phyloP scores from a whole-genome alignment of 352 stramenopile genomes.

The Aphanomyces invadans region DNA sequence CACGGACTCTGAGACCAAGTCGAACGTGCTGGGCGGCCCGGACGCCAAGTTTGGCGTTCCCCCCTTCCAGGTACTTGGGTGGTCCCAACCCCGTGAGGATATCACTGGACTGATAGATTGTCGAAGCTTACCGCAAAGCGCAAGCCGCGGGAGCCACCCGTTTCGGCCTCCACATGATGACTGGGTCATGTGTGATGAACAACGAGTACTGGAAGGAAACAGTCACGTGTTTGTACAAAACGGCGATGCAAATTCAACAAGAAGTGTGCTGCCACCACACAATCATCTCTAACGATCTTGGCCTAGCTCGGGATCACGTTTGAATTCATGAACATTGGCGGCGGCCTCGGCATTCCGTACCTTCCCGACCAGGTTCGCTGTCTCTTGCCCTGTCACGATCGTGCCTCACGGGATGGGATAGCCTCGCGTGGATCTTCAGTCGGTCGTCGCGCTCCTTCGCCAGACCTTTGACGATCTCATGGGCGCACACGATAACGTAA shows the following conservation, averaged over 20 bases:
- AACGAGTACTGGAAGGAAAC: conserved; percentile 87
- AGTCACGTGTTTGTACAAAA: conserved; percentile 74
- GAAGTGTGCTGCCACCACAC: too few relatives aligned
- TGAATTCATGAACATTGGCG: conserved; percentile 89
- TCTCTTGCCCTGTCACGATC: too few relatives aligned
- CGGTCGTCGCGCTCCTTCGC: conserved; percentile 67
- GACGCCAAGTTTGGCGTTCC: conserved; percentile 86
- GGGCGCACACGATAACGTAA: conserved; percentile 46
- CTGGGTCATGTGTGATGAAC: conserved; percentile 83
- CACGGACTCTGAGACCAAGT: conserved; percentile 85
- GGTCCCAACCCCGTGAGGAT: too few relatives aligned
- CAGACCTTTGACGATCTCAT: conserved; percentile 71
- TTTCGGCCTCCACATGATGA: conserved; percentile 91
- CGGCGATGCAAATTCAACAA: conserved; percentile 64
- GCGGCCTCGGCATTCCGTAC: conserved; percentile 84
- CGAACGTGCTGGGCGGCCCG: conserved; percentile 80
- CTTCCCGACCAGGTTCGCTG: conserved; percentile 57
- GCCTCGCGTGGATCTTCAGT: conserved; percentile 50
- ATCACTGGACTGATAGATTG: conserved; percentile 31
- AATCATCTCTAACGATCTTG: too few relatives aligned
- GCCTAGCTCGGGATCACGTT: conserved; percentile 82
- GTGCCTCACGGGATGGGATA: not conserved
- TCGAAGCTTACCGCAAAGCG: conserved; percentile 79
- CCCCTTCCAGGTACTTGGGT: conserved; percentile 47
- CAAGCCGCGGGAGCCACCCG: conserved; percentile 67